Percentiles rank a stretch among this genome's conserved stretches.
phyloP scores from a whole-genome alignment of 257 asterid genomes.

The Knoxia roxburghii region DNA sequence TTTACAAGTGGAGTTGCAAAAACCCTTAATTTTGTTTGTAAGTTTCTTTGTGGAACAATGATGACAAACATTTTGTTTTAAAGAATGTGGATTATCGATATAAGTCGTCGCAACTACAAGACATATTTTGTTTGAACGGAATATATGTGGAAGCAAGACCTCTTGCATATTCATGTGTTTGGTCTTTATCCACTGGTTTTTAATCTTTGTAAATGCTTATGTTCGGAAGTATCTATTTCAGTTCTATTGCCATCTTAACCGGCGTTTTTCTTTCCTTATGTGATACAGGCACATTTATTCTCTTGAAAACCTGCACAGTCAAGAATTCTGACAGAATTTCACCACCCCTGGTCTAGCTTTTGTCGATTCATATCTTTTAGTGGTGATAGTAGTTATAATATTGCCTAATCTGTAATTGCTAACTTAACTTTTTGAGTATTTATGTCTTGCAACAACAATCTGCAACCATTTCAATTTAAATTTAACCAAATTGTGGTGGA shows the following conservation, averaged over 20 bases:
- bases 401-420: neutral
- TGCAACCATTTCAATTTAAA: neutral
- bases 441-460: neutral
- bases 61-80: neutral
- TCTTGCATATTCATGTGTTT: neutral
- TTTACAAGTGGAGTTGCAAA: too few species aligned
- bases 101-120: neutral
- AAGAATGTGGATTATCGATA: too few species aligned
- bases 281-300: neutral
- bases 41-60: neutral
- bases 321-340: neutral
- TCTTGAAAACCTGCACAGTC: neutral
- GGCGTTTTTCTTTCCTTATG: neutral
- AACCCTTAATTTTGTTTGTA: neutral
- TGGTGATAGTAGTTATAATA: neutral
- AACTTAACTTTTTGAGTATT: neutral
- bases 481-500: neutral
- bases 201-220: neutral
- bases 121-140: neutral
- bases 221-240: neutral
- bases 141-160: neutral
- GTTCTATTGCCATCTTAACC: neutral
- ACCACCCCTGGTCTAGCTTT: neutral
- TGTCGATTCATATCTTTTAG: neutral
- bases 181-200: neutral